Percentiles rank a stretch among this genome's conserved stretches.
Conservation (phyloP, 306 rosid genomes). For the Quillaja saponaria region DNA sequence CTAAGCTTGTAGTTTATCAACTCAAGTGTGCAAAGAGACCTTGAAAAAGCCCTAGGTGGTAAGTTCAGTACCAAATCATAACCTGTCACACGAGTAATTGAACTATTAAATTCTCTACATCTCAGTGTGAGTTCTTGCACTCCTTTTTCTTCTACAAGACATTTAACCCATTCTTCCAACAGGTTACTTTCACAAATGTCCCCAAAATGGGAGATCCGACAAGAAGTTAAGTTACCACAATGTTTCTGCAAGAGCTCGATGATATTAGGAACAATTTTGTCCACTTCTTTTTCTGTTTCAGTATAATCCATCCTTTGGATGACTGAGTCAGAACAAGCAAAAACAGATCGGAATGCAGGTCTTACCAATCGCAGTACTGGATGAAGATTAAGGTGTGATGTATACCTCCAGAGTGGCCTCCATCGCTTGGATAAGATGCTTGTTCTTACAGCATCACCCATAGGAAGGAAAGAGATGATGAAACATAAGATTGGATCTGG, state of each 20-base stretch:
- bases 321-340: not conserved
- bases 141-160: not conserved
- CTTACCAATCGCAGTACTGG: not conserved
- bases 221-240: not conserved
- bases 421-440: conserved; percentile 18
- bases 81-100: no score
- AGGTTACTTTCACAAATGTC: not conserved
- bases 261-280: not conserved
- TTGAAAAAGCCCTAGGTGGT: not conserved
- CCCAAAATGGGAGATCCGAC: not conserved
- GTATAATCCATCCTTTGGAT: no score
- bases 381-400: not conserved
- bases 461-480: conserved; percentile 1
- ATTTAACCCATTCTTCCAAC: not conserved
- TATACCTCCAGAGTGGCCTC: not conserved
- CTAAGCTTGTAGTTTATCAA: not conserved
- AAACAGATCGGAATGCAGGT: not conserved
- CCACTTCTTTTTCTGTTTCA: not conserved
- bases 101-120: not conserved
- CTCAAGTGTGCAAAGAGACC: not conserved
- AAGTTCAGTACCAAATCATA: not conserved
- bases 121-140: not conserved
- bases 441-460: conserved; percentile 18
- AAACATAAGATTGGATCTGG: not conserved
- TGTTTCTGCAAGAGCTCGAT: not conserved